A percentile compares a stretch with the other conserved stretches of the same genome.
Evolutionary conservation across 805 yeast genomes (phyloP).

Genomic region (Kuraishia ogatae): DNA sequence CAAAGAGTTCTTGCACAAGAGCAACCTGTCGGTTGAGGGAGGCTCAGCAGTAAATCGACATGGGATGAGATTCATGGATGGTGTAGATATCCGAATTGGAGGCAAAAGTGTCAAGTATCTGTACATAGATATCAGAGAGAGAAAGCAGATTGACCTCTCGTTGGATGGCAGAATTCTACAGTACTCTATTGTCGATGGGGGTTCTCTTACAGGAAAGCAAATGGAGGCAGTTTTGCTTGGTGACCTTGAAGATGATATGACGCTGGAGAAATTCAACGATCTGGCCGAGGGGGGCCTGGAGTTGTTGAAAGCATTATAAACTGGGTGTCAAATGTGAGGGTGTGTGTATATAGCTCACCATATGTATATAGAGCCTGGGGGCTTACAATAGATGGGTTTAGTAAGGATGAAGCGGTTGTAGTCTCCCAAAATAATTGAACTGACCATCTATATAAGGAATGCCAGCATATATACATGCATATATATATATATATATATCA

Average conservation of each 20-base stretch:
- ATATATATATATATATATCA: too few relatives aligned
- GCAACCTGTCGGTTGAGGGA: not conserved
- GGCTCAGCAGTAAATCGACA: not conserved
- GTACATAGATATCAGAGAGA: slow-evolving; percentile 14
- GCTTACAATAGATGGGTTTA: not conserved
- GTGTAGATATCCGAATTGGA: not conserved
- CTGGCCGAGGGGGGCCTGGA: slow-evolving; percentile 3
- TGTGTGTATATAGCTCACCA: not conserved
- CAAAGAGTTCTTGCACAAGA: slow-evolving; percentile 23
- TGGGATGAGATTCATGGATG: not conserved
- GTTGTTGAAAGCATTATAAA: slow-evolving; percentile 1
- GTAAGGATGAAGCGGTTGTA: not conserved
- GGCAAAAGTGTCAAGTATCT: slow-evolving; percentile 10
- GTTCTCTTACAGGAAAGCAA: slow-evolving; percentile 11
- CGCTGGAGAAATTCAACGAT: not conserved
- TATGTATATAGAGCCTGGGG: not conserved
- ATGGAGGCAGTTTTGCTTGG: slow-evolving; percentile 7
- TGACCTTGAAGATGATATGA: slow-evolving; percentile 1
- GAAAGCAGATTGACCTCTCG: slow-evolving; percentile 19
- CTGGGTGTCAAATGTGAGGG: too few relatives aligned
- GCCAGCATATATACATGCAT: too few relatives aligned
- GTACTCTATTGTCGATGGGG: slow-evolving; percentile 18
- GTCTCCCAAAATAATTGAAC: too few relatives aligned
- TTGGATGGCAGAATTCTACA: slow-evolving; percentile 26
- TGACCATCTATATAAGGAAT: too few relatives aligned